A percentile compares a stretch with the other conserved stretches of the same genome.
Evolutionary conservation across 257 asterid species (phyloP).

Genomic region (Penstemon newberryi): DNA sequence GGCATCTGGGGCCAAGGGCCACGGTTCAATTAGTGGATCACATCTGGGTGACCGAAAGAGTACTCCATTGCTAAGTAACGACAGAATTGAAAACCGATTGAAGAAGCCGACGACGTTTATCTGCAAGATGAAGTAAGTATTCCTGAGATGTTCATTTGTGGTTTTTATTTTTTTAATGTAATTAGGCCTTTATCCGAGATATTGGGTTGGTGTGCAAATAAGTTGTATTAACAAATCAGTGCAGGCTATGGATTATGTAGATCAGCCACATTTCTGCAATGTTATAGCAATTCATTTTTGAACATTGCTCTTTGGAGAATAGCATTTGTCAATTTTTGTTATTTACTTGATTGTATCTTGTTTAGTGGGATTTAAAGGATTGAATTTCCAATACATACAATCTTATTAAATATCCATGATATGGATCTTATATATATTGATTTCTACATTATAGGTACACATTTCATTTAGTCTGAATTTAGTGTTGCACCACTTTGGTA

Average conservation of each 20-base stretch:
- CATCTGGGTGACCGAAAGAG: conserved; percentile 84
- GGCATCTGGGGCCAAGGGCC: conserved; percentile 77
- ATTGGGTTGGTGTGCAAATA: too few relatives aligned
- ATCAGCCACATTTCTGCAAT: too few relatives aligned
- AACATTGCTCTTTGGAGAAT: background rate
- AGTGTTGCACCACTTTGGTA: background rate
- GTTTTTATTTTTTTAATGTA: conserved; percentile 5
- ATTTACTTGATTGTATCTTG: background rate
- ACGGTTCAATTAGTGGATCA: conserved; percentile 79
- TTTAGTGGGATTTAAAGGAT: background rate
- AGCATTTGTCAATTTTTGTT: conserved; percentile 5
- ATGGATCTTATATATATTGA: background rate
- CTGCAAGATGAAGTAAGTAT: conserved; percentile 97
- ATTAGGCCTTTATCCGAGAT: too few relatives aligned
- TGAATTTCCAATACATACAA: background rate
- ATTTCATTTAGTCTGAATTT: conserved; percentile 13
- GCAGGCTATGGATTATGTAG: too few relatives aligned
- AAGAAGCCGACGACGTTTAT: conserved; percentile 96
- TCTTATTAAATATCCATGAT: conserved; percentile 9
- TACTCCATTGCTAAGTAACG: conserved; percentile 66
- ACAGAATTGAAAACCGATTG: conserved; percentile 73
- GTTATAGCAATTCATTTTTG: background rate
- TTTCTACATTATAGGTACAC: background rate
- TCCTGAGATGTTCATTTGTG: conserved; percentile 21
- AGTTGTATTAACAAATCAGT: too few relatives aligned